A percentile compares a stretch with the other conserved stretches of the same genome.
Evolutionary conservation across 352 stramenopile genomes (phyloP).

Genomic region (Phytophthora pinifolia): DNA sequence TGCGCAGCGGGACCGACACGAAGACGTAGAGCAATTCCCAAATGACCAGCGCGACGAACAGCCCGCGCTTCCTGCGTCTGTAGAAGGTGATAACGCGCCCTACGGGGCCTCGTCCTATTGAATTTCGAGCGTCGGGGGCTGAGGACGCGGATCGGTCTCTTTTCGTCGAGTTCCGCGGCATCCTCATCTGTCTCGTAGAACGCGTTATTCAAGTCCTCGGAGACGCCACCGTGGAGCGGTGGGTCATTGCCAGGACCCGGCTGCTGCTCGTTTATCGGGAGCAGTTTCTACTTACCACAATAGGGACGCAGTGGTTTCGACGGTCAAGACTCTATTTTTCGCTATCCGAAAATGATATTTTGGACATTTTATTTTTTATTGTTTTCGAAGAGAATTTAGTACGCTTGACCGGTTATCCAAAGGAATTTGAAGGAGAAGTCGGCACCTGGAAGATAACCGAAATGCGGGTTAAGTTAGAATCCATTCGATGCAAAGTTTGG

Average conservation of each 20-base stretch:
- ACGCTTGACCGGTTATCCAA: slow-evolving; percentile 10
- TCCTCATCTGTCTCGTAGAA: neutral
- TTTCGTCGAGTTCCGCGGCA: slow-evolving; percentile 14
- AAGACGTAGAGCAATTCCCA: slow-evolving; percentile 53
- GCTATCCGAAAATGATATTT: too few relatives aligned
- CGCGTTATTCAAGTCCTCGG: slow-evolving; percentile 1
- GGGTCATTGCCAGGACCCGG: slow-evolving; percentile 9
- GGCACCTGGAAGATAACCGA: slow-evolving; percentile 12
- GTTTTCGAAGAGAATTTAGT: too few relatives aligned
- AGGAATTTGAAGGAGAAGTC: slow-evolving; percentile 29
- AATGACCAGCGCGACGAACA: slow-evolving; percentile 33
- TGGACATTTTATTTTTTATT: too few relatives aligned
- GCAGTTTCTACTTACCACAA: neutral
- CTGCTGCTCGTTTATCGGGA: neutral
- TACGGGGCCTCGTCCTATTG: neutral
- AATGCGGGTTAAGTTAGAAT: neutral
- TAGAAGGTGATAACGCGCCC: slow-evolving; percentile 19
- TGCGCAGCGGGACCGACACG: slow-evolving; percentile 55
- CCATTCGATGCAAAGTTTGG: neutral
- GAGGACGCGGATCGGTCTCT: slow-evolving; percentile 7
- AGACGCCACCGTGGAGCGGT: slow-evolving; percentile 1
- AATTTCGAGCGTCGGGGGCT: slow-evolving; percentile 2
- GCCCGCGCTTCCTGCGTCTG: slow-evolving; percentile 12
- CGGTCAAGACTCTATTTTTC: too few relatives aligned
- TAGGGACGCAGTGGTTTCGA: slow-evolving; percentile 1